phyloP scores from a whole-genome alignment of 2,329 filamentous ascomycete species.

The Colletotrichum sidae region DNA sequence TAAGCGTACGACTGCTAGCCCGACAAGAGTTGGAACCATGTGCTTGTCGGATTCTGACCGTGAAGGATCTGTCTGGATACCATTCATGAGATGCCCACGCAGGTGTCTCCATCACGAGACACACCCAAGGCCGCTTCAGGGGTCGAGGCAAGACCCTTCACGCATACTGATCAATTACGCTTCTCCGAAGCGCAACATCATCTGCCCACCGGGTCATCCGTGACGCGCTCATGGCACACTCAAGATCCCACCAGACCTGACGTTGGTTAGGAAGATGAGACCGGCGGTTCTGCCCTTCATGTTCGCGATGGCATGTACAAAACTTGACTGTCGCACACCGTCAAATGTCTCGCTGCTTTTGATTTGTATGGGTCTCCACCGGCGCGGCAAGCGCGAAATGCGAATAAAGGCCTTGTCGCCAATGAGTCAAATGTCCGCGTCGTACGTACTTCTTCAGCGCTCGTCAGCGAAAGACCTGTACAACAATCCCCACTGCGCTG shows the following conservation, averaged over 20 bases:
- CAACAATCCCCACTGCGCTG: not conserved
- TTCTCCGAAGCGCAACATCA: constrained; percentile 28
- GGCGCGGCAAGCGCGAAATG: constrained; percentile 31
- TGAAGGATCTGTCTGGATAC: too few species aligned
- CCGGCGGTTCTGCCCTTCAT: too few species aligned
- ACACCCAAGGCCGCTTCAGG: constrained; percentile 1
- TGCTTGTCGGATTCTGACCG: constrained; percentile 10
- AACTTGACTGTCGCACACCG: not conserved
- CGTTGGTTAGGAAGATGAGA: too few species aligned
- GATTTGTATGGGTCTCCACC: constrained; percentile 3
- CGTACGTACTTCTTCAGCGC: constrained; percentile 33
- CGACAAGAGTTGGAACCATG: constrained; percentile 26
- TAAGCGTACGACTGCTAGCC: constrained; percentile 3
- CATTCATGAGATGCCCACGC: not conserved
- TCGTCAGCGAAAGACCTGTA: constrained; percentile 18
- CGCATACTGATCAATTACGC: constrained; percentile 25
- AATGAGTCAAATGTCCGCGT: constrained; percentile 31
- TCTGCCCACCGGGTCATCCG: constrained; percentile 16
- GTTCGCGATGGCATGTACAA: too few species aligned
- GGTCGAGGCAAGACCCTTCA: constrained; percentile 18
- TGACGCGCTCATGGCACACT: constrained; percentile 6
- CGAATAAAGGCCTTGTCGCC: constrained; percentile 16
- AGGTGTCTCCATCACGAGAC: constrained; percentile 34
- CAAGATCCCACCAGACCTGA: not conserved
- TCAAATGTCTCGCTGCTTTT: constrained; percentile 1